Base-by-base conservation (phyloP, 805 yeast species). In the Pichia thaimueangensis region DNA sequence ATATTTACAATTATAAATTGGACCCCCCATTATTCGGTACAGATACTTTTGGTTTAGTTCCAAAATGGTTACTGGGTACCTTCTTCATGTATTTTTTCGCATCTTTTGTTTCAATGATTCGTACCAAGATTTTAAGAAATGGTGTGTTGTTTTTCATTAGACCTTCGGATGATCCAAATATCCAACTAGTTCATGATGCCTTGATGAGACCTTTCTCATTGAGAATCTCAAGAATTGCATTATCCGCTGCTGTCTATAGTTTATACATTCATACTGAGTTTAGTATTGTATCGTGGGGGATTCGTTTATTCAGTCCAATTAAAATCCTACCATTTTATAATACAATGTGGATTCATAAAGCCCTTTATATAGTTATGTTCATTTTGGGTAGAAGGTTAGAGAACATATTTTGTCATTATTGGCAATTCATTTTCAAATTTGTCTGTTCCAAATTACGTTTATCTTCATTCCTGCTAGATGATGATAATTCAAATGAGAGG, bases 131-230 rank as follows among this genome's bases (percentile, higher is more conserved):
- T 30, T 70, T 91, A 45, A 74, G 99, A 43, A 82, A 84, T 0
- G 99, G 98, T 11, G 96, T 86, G 8, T 68, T 93, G 36, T 93
- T 79, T 60, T 93, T 93, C 65, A 84, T 93, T 47, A 74, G 96
- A 53, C 87, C 95, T 19, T 96, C 96, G 5, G 96, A 88, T 53
- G 97, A 93, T 58, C 96, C 95, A 30, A 83, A 86, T 52, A 80
- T 87, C 35, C 78, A 91, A 50, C 74, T 93, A 11, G 73, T 91
- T 32, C 91, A 87, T 50, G 96, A 89, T 57, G 93, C 95, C 1
- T 62, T 93, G 41, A 82, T 84, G 45, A 78, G 84, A 50, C 85
- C 96, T 1, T 73, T 91, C 54, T 49, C 62, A 8, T 65, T 82
- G 35, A 97, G 93, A 58, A 48, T 89, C 19, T 77, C 82, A 23